Percentiles rank a stretch among this genome's conserved stretches.
Conservation (phyloP, 345 rosid species). For the Syzygium aromaticum region DNA sequence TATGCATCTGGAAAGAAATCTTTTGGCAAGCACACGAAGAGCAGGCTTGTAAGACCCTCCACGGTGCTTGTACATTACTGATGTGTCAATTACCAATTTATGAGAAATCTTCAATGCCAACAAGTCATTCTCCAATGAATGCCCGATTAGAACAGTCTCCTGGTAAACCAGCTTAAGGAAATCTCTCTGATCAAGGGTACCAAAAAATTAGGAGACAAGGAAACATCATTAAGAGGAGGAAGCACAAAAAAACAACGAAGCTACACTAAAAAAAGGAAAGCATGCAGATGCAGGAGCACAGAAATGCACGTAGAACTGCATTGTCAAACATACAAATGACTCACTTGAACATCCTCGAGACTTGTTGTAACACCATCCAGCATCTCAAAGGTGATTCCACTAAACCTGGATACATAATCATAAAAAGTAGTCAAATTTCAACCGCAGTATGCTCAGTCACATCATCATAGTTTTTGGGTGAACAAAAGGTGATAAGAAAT, state of each 20-base stretch:
- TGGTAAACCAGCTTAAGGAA: conserved; percentile 66
- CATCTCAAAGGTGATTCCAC: conserved; percentile 86
- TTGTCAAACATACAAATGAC: not conserved
- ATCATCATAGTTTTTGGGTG: not conserved
- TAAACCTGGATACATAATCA: conserved; percentile 41
- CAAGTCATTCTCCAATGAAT: conserved; percentile 94
- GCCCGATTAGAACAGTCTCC: conserved; percentile 89
- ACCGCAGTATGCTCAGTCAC: not conserved
- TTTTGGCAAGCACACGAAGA: conserved; percentile 73
- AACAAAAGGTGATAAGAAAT: not conserved
- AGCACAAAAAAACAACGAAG: not conserved
- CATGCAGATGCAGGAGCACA: not conserved
- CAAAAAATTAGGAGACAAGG: not conserved
- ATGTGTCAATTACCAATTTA: conserved; percentile 81
- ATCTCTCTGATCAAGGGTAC: conserved; percentile 58
- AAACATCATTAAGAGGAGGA: not conserved
- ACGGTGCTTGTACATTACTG: conserved; percentile 73
- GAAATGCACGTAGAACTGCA: not conserved
- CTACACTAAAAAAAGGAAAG: not conserved
- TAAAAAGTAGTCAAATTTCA: not conserved
- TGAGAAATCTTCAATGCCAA: conserved; percentile 81
- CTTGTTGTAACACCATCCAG: conserved; percentile 69
- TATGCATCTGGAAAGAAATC: conserved; percentile 77
- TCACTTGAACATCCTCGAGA: conserved; percentile 83
- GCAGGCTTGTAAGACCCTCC: conserved; percentile 73